Evolutionary conservation across 768 basidiomycete species (phyloP), one percentile per base, ranked within the genome.

Genomic region (Sistotremastrum niveocremeum): DNA sequence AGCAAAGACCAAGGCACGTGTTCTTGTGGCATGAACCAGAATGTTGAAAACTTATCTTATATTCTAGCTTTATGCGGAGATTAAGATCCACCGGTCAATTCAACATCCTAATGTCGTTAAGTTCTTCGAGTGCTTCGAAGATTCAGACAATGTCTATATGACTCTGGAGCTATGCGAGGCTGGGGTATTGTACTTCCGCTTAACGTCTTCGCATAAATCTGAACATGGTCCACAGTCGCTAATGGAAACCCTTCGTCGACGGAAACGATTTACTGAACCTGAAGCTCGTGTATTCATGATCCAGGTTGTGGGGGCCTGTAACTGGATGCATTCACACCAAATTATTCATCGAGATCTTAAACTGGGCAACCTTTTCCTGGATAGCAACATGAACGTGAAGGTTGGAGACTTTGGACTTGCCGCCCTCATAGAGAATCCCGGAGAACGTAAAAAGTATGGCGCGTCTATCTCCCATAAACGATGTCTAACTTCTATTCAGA

Each of bases 331-430:
- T 62, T 74, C 75, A 31, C 84, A 91, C 58, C 88, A 91, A 54
- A 88, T 99, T 57, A 99, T 99, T 59, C 94, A 97, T 62, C 84
- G 94, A 31, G 94, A 99, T 62, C 74, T 99, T 49, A 99, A 97
- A 62, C 74, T 97, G 4, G 94, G 93, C 10, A 97, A 98, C 64
- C 70, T 98, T 38, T 91, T 97, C 63, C 73, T 98, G 35, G 91
- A 95, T 59, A 62, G 64, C 41, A 76, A 84, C 56, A 93, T 97
- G 91, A 89, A 95, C 59, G 72, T 97, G 60, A 89, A 95, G 59
- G 90, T 98, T 12, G 94, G 90, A 20, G 94, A 99, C 65, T 95
- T 99, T 65, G 94, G 94, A 7, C 71, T 99, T 20, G 94, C 95
- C 0, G 95, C 94, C 2, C 74, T 99, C 41, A 94, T 98, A 41